Base-by-base conservation (phyloP, 1,284 basidiomycete species). In the Tylopilus sp. region DNA sequence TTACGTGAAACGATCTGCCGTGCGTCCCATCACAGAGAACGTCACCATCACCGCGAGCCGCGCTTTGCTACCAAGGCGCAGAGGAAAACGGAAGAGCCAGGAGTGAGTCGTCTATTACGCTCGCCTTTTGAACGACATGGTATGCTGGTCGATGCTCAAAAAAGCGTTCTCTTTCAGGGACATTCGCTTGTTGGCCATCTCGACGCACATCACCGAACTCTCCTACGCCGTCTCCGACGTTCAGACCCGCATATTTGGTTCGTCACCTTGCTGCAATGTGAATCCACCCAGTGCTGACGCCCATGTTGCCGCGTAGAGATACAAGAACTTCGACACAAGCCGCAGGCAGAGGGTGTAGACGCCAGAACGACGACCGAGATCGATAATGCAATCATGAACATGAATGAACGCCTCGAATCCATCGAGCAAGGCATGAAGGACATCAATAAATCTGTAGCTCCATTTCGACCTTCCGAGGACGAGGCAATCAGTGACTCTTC, bases 191-290 rank as follows among this genome's bases (percentile, higher is more conserved):
- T 71, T 91, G 31, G 86, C 87, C 31, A 74, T 87, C 57, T 89
- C 86, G n/a, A 86, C 86, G 1, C 84, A 84, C 60, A 87, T 91
- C 60, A 90, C 88, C 12, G 88, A 91, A 64, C 75, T 90, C 36
- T 86, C 85, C 5, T 91, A 88, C 63, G 79, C 78, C 57, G 84
- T 91, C 54, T 89, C 87, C 25, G 89, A 91, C 66, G 88, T 91
- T 34, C 87, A 91, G 67, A 89, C 89, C 48, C 84, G 88, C 61
- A 89, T 91, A 64, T 91, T 91, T 60, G 89, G 89, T 89, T 64
- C 46, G 53, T 55, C 19, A 9, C 39, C 38, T 40, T 43, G 49
- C 49, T 39, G 35, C 6, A 28, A 37, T 44, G 37, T 46, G 46
- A 4, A 12, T 19, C 36, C 37, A 28, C 29, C 28, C 39, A 49